Base-by-base conservation (phyloP, 176 grass and related monocot species). In the Raddia distichophylla region DNA sequence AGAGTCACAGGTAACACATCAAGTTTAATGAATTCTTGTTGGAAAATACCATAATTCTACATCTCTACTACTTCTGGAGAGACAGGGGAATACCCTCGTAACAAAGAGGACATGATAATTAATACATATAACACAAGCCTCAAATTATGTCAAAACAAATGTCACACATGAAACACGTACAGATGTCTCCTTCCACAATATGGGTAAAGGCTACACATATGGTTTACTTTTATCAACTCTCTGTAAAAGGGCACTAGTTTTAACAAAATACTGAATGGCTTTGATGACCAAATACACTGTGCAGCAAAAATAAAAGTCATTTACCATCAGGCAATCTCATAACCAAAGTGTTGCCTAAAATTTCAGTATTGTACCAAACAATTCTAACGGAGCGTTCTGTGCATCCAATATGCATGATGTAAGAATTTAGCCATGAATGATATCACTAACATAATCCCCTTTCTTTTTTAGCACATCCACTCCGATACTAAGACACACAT, bases 81-180 rank as follows among this genome's bases (percentile, higher is more conserved):
- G 49, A 73, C 48, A 5, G 47, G 13, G 16, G 6, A 53, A 53
- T 60, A 52, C 12, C 48, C 14, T 67, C 64, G n/a, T 8, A 45
- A 67, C 16, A 53, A 73, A 50, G 51, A 51, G 7, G 6, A 16
- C 12, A 4, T 1, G 15, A 50, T 55, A 73, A 27, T 60, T 60
- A 56, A 74, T 73, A 17, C 52, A 42, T 2, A 10, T 2, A 74
- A 20, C 22, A 60, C 20, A 60, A 5, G 11, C 10, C 20, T 61
- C 20, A 11, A 61, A 61, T 61, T 27, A 61, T 61, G 59, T 61
- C 72, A 74, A 74, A 58, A 37, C 18, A 57, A 74, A 57, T 67
- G 15, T 20, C 17, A 43, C 42, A 58, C 34, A 74, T 61, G 59
- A 74, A 37, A 74, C 4, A 5, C 9, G 3, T 33, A 35, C 70